Evolutionary conservation across 257 asterid genomes (phyloP), one percentile per base, ranked within the genome.

Genomic region (Solanum medicagineum): DNA sequence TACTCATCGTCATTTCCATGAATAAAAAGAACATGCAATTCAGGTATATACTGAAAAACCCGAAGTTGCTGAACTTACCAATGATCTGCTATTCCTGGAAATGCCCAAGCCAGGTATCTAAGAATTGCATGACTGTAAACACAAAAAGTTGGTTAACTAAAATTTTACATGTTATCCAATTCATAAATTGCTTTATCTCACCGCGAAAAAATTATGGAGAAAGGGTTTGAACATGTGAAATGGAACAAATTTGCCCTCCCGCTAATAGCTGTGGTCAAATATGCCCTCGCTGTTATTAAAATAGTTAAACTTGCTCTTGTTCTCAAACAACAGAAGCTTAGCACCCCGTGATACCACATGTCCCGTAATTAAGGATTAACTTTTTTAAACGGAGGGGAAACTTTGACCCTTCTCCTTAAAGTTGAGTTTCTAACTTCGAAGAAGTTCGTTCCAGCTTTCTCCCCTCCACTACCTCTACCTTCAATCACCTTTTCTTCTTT

Each of bases 71-170:
- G 83, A 70, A 90, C 97, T 87, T 89, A 95, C 99, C 99, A 97
- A 89, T 97, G 98, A 92, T 94, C 99, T 59, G 99, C 93, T 87
- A 94, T 94, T 89, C 94, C 94, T 17, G 99, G 98, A 88, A 88
- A 95, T n/a, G 90, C 94, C 84, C 63, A 85, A 63, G 97, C 94
- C 88, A 97, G 91, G 86, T 94, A 97, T 51, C 83, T 90, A 85
- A 97, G 84, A 90, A 97, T 93, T 19, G 99, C 98, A 74, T 97
- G 99, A 84, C 98, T 97, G 95, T 94, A 90, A 84, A 80, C 85
- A 84, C 26, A 32, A 77, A 12, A 44, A 83, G 40, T 77, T 14
- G 24, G 88, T 84, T 12, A 86, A 69, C 12, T n/a, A 83, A 19
- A 10, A 16, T 44, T 55, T 45, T 82, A 26, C 4, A 77, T 16